phyloP scores from a whole-genome alignment of 2,329 filamentous ascomycete genomes.

The Cladosporium sp. region DNA sequence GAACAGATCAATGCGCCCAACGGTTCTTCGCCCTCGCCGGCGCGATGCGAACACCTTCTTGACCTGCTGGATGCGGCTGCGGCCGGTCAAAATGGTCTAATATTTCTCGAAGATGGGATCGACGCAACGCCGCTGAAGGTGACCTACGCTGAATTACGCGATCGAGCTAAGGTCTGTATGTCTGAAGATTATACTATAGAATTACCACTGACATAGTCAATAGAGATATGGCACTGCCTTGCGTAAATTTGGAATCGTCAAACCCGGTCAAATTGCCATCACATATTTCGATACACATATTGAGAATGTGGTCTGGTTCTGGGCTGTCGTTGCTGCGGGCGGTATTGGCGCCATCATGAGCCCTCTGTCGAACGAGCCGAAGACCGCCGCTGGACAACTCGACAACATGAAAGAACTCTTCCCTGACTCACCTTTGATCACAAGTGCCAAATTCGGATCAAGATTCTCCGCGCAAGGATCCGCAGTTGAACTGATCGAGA shows the following conservation, averaged over 20 bases:
- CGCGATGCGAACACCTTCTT: not conserved
- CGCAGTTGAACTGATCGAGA: not conserved
- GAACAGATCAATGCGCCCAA: not conserved
- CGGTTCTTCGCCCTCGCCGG: not conserved
- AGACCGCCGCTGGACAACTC: constrained; percentile 24
- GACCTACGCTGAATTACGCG: not conserved
- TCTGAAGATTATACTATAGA: not conserved
- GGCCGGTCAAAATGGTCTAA: not conserved
- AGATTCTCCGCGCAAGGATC: not conserved
- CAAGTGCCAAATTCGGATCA: not conserved
- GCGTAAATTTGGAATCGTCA: not conserved
- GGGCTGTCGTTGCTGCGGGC: constrained; percentile 11
- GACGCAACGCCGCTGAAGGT: not conserved
- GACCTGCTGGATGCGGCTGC: not conserved
- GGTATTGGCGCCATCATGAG: constrained; percentile 24
- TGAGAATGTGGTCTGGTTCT: constrained; percentile 16
- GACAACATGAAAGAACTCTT: constrained; percentile 27
- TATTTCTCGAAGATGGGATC: not conserved
- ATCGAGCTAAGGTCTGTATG: not conserved
- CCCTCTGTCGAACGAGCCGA: constrained; percentile 27
- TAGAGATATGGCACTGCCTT: not conserved
- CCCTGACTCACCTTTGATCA: constrained; percentile 22
- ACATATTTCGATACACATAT: constrained; percentile 15
- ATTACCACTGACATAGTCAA: not conserved
- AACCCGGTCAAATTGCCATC: not conserved